Evolutionary conservation across 495 filamentous ascomycete species (phyloP).

Genomic region (Cercophora samala): DNA sequence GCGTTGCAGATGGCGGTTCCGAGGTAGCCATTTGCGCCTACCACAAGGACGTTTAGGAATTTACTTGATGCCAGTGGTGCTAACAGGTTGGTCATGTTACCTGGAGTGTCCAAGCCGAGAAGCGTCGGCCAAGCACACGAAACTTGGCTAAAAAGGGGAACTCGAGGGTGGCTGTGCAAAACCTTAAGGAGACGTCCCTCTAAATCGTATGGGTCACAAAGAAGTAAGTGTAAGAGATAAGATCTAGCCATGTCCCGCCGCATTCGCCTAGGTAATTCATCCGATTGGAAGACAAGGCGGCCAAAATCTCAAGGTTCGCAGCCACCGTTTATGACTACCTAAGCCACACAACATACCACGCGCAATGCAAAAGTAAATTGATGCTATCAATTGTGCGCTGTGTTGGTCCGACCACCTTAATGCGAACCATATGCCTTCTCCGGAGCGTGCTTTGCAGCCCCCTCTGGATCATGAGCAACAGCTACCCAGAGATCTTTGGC

Average conservation of each 20-base stretch:
- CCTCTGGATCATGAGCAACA: conserved; percentile 8
- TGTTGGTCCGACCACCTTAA: background rate
- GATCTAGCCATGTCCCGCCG: no score
- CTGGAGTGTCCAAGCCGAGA: background rate
- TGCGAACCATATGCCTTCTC: background rate
- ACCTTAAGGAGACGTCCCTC: background rate
- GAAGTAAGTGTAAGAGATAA: background rate
- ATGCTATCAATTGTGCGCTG: background rate
- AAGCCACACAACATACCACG: background rate
- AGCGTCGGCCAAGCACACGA: background rate
- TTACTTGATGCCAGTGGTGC: background rate
- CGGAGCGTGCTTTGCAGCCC: background rate
- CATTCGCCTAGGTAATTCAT: no score
- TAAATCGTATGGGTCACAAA: background rate
- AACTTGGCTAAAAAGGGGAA: background rate
- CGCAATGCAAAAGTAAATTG: background rate
- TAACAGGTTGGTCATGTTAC: background rate
- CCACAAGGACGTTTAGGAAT: conserved; percentile 9
- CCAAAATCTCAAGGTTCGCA: background rate
- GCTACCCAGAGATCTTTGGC: conserved; percentile 20
- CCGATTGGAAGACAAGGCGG: background rate
- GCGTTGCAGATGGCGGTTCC: conserved; percentile 9
- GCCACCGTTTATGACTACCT: background rate
- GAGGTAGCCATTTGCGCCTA: conserved; percentile 18
- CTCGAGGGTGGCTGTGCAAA: background rate